Conservation (phyloP, 225 moss, liverwort and hornwort species). For the Sphagnum tenellum region DNA sequence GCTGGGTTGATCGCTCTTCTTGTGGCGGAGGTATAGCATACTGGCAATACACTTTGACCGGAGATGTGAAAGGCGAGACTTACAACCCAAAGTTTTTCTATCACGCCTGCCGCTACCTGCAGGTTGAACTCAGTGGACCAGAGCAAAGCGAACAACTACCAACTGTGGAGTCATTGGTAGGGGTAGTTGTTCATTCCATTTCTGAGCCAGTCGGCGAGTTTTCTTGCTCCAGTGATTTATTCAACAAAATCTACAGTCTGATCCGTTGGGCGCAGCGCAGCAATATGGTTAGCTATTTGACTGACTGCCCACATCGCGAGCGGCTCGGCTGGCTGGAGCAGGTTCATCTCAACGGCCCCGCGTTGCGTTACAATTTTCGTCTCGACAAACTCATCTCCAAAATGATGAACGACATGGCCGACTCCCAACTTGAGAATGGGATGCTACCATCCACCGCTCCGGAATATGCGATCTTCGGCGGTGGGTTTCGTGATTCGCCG, state of each 20-base stretch:
- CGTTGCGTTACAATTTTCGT: conserved; percentile 35
- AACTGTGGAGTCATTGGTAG: conserved; percentile 19
- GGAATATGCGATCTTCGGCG: conserved; percentile 20
- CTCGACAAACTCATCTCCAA: conserved; percentile 30
- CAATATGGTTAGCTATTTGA: conserved; percentile 38
- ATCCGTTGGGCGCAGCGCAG: conserved; percentile 37
- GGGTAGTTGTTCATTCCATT: conserved; percentile 36
- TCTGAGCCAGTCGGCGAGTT: conserved; percentile 23
- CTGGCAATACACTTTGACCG: conserved; percentile 20
- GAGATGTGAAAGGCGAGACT: conserved; percentile 13
- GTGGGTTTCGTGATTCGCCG: conserved; percentile 34
- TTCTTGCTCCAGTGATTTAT: conserved; percentile 21
- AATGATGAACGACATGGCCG: conserved; percentile 39
- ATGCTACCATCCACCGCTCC: conserved; percentile 38
- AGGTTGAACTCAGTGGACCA: conserved; percentile 21
- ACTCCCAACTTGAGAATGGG: conserved; percentile 24
- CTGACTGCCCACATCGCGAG: conserved; percentile 44
- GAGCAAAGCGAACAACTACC: conserved; percentile 20
- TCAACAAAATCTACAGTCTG: conserved; percentile 28
- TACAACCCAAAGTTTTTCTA: conserved; percentile 47
- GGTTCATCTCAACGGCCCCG: conserved; percentile 37
- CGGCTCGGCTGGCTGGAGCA: conserved; percentile 44
- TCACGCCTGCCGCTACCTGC: conserved; percentile 40
- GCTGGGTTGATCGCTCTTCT: conserved; percentile 31
- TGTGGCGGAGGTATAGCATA: conserved; percentile 27